A percentile compares a stretch with the other conserved stretches of the same genome.
Conservation (phyloP, 306 rosid species). For the Prunus mira region DNA sequence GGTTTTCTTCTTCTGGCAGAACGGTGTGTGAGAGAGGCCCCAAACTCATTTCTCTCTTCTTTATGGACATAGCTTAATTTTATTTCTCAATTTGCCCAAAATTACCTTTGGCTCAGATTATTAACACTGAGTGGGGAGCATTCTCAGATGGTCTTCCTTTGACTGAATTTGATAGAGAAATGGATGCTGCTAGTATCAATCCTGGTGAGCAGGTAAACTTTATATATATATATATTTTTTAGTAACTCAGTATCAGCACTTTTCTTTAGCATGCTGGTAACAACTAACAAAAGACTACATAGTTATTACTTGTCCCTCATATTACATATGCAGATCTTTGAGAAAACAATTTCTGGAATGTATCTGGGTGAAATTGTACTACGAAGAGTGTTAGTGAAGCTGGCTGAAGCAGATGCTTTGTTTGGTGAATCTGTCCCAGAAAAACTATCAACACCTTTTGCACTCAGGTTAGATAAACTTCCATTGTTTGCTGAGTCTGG, state of each 20-base stretch:
- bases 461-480: conserved; percentile 44
- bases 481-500: not conserved
- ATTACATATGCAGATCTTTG: conserved; percentile 57
- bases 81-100: conserved; percentile 13
- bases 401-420: conserved; percentile 56
- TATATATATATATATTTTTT: not conserved
- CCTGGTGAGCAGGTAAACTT: conserved; percentile 85
- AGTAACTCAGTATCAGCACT: not conserved
- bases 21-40: conserved; percentile 44
- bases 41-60: conserved; percentile 10
- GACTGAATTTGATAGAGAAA: conserved; percentile 68
- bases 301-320: not conserved
- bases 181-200: conserved; percentile 92
- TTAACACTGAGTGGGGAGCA: conserved; percentile 93
- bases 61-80: conserved; percentile 12
- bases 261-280: conserved; percentile 1
- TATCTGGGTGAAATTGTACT: conserved; percentile 86
- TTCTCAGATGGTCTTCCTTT: conserved; percentile 78
- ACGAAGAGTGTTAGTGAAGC: conserved; percentile 61
- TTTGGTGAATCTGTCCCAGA: conserved; percentile 61
- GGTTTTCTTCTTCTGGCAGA: conserved; percentile 54
- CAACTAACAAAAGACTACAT: not conserved
- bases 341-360: conserved; percentile 94
- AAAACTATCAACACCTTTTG: conserved; percentile 60
- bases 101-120: conserved; percentile 52